Evolutionary conservation across 352 stramenopile species (phyloP).

Genomic region (Blastocystis sp.): DNA sequence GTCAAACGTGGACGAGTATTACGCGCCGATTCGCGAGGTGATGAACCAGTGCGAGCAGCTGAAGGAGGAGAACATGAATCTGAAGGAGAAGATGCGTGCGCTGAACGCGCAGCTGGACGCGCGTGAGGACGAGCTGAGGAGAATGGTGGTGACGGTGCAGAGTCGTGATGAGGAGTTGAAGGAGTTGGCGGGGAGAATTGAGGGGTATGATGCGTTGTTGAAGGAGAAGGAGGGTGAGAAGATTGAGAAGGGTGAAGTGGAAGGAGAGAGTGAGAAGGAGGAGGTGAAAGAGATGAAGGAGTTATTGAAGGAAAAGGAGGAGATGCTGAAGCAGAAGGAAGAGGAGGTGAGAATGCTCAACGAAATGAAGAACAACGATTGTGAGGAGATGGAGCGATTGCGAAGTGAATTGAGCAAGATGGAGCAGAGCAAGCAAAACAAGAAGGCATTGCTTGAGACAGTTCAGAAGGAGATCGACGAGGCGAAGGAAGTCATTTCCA

Average conservation of each 20-base stretch:
- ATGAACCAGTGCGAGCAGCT: slow-evolving; percentile 41
- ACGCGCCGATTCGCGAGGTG: neutral
- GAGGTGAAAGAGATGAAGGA: neutral
- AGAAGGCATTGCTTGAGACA: neutral
- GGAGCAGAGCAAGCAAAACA: neutral
- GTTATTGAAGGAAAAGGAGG: neutral
- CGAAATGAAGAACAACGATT: slow-evolving; percentile 1
- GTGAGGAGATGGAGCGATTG: slow-evolving; percentile 1
- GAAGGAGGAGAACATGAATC: slow-evolving; percentile 45
- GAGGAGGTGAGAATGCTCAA: neutral
- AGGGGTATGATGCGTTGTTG: neutral
- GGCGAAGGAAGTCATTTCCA: slow-evolving; percentile 3
- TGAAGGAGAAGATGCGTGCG: slow-evolving; percentile 54
- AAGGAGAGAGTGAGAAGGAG: slow-evolving; percentile 26
- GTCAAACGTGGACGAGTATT: slow-evolving; percentile 5
- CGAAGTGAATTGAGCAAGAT: neutral
- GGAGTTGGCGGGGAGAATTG: slow-evolving; percentile 1
- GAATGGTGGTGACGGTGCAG: slow-evolving; percentile 36
- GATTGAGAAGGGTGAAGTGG: neutral
- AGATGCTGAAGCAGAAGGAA: neutral
- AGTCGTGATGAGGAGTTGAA: slow-evolving; percentile 14
- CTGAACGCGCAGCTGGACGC: neutral
- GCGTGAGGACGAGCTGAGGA: slow-evolving; percentile 29
- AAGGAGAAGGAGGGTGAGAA: neutral
- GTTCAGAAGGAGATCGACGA: neutral